Base-by-base conservation (phyloP, 2,329 filamentous ascomycete genomes). In the Aureobasidium namibiae region DNA sequence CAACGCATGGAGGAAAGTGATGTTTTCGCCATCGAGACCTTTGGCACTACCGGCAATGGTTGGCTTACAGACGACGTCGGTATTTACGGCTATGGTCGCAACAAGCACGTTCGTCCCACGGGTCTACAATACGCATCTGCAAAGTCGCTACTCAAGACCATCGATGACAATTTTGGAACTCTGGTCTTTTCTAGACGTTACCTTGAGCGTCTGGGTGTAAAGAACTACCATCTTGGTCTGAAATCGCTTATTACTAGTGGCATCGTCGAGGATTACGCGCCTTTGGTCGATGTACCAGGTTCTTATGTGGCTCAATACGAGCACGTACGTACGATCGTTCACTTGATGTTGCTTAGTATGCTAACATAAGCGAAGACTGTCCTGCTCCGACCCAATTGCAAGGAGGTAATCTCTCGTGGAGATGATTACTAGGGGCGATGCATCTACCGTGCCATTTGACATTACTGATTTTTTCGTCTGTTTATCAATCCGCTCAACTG, bases 1-100 rank as follows among this genome's bases (percentile, higher is more conserved):
- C 95, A 90, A 56, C 96, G 95, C 81, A 97, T 97, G 92, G 92
- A 96, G 76, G 92, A 96, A 75, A 91, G 91, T 42, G 92, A 97
- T 70, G 86, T 91, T 18, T 97, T 95, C 73, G 92, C 92, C 64
- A 95, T 96, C 67, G 92, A 96, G 78, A 96, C 92, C 0, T 96
- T 96, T 73, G 92, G 92, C 62, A 94, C 88, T 72, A 96, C 92
- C 23, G 92, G 92, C 64, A 92, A 90, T 71, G 92, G 91, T 64
- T 88, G 89, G 69, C 89, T 96, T 60, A 79, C 84, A 64, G 91
- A 96, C 69, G 62, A 85, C 82, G 79, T 85, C 73, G 92, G 95
- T 78, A 84, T 85, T 18, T 96, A 90, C 44, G 91, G 96, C 74
- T 97, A 96, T 68, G 91, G 90, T 46, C 85, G 88, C 72, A 79